Conservation (phyloP, 495 filamentous ascomycete species). For the Aspergillus mulundensis region DNA sequence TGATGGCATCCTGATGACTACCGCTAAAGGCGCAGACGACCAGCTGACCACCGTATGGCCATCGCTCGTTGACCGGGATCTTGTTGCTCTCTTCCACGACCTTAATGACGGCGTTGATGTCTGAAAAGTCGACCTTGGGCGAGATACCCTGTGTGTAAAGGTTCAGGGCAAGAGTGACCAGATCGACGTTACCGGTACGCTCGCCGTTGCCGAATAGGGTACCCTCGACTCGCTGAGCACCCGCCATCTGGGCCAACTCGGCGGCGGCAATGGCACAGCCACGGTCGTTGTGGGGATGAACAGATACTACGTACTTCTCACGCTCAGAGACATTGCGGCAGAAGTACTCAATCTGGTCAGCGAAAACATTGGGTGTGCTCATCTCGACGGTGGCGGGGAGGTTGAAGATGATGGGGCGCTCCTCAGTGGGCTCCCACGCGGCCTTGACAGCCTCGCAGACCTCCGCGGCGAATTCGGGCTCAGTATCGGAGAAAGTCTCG, state of each 20-base stretch:
- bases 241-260: constrained; percentile 95
- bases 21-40: constrained; percentile 89
- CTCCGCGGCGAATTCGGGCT: constrained; percentile 74
- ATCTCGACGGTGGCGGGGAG: constrained; percentile 95
- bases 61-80: constrained; percentile 85
- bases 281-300: constrained; percentile 93
- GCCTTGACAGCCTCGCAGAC: constrained; percentile 93
- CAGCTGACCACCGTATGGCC: constrained; percentile 85
- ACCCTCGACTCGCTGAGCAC: constrained; percentile 90
- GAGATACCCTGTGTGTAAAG: constrained; percentile 94
- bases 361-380: constrained; percentile 93
- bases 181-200: constrained; percentile 91
- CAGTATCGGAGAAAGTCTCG: constrained; percentile 92
- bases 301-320: constrained; percentile 74
- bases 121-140: constrained; percentile 86
- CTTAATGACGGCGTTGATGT: constrained; percentile 83
- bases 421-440: constrained; percentile 82
- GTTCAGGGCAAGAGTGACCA: constrained; percentile 91
- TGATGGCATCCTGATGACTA: constrained; percentile 95
- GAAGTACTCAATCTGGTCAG: constrained; percentile 97
- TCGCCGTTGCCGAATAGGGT: constrained; percentile 96
- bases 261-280: constrained; percentile 86
- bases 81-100: constrained; percentile 90
- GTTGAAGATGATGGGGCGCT: constrained; percentile 95
- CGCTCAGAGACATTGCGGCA: constrained; percentile 74